Conservation (phyloP, 73 alveolate genomes). For the Effrenium voratum region DNA sequence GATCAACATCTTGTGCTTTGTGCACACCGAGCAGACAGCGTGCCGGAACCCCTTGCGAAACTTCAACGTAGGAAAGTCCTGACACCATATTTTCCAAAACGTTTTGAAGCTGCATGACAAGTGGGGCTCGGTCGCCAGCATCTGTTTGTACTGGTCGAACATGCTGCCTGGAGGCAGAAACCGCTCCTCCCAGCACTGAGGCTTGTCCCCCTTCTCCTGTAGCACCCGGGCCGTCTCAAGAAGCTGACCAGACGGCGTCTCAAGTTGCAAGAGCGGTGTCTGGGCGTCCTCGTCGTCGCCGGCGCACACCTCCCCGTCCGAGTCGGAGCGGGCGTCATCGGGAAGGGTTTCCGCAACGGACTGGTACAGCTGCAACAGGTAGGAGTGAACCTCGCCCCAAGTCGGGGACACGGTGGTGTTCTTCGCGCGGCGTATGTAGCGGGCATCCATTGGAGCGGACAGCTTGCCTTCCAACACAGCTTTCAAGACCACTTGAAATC, state of each 20-base stretch:
- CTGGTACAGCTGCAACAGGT: constrained; percentile 7
- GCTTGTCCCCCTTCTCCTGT: too few relatives aligned
- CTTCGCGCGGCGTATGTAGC: neutral
- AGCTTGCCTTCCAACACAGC: neutral
- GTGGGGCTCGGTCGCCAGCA: neutral
- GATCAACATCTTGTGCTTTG: constrained; percentile 15
- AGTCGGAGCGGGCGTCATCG: neutral
- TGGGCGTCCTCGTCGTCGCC: neutral
- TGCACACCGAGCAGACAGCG: neutral
- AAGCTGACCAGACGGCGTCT: neutral
- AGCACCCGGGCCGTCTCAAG: neutral
- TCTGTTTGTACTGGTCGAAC: constrained; percentile 15
- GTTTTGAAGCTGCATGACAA: neutral
- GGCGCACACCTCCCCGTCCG: neutral
- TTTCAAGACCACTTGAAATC: neutral
- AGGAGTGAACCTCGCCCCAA: neutral
- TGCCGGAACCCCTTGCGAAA: constrained; percentile 9
- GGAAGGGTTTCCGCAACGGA: constrained; percentile 3
- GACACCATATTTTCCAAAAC: constrained; percentile 4
- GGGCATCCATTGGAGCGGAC: neutral
- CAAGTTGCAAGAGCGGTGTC: neutral
- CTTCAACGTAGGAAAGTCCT: neutral
- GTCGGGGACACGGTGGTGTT: neutral
- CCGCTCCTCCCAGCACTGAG: constrained; percentile 12
- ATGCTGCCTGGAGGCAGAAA: neutral